Evolutionary conservation across 345 rosid species (phyloP).

Genomic region (Ricinus communis): DNA sequence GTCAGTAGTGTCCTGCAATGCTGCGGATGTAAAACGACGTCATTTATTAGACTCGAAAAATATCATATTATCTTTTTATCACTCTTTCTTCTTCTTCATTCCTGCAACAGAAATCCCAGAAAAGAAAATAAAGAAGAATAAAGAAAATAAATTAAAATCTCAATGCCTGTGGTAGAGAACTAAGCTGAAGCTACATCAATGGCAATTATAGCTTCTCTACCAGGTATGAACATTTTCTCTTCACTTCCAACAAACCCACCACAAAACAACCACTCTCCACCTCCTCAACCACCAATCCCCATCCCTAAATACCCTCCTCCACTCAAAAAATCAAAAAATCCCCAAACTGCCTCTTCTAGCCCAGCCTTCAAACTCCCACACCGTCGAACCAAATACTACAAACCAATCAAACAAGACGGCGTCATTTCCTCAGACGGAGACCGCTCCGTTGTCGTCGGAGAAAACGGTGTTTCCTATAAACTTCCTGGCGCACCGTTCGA

Average conservation of each 20-base stretch:
- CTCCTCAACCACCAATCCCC: conserved; percentile 57
- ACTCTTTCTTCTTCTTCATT: not conserved
- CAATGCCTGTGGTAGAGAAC: not conserved
- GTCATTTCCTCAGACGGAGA: conserved; percentile 66
- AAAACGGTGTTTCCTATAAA: conserved; percentile 79
- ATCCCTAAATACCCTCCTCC: conserved; percentile 72
- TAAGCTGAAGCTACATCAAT: conserved; percentile 23
- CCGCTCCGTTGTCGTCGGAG: conserved; percentile 67
- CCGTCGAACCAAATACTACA: conserved; percentile 63
- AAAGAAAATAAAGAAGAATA: too few species aligned
- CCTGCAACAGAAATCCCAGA: conserved; percentile 2
- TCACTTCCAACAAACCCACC: conserved; percentile 59
- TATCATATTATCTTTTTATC: not conserved
- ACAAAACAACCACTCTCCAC: conserved; percentile 33
- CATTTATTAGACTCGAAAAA: not conserved
- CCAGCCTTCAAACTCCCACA: conserved; percentile 77
- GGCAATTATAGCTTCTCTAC: conserved; percentile 61
- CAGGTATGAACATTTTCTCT: conserved; percentile 66
- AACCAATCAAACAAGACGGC: conserved; percentile 63
- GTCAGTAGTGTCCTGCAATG: too few species aligned
- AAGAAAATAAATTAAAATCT: conserved; percentile 5
- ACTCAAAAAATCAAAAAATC: conserved; percentile 24
- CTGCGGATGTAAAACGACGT: not conserved
- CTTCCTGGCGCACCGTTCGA: conserved; percentile 96
- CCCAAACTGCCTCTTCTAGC: conserved; percentile 27